Conservation (phyloP, 768 basidiomycete species). For the Dioszegia hungarica region DNA sequence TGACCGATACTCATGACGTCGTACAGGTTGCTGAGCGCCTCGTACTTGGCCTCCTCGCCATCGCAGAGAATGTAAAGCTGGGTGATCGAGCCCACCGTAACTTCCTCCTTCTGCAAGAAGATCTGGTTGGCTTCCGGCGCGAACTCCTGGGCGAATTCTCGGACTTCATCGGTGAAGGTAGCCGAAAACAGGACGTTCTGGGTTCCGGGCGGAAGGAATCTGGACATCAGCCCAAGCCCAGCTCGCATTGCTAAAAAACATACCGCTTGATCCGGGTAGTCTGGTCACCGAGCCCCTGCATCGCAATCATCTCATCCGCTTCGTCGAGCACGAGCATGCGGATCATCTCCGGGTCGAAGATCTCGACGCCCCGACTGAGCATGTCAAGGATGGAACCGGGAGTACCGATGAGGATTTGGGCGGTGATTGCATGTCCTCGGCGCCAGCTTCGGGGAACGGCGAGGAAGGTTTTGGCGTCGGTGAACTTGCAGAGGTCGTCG, state of each 20-base stretch:
- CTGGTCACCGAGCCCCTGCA: conserved; percentile 83
- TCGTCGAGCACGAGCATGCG: conserved; percentile 95
- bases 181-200: conserved; percentile 98
- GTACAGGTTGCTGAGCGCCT: conserved; percentile 86
- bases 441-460: conserved; percentile 73
- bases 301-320: conserved; percentile 97
- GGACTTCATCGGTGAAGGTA: conserved; percentile 92
- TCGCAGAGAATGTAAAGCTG: conserved; percentile 98
- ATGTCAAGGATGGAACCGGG: conserved; percentile 92
- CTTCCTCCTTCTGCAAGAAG: conserved; percentile 85
- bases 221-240: conserved; percentile 50
- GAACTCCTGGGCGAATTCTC: conserved; percentile 84
- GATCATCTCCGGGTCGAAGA: conserved; percentile 71
- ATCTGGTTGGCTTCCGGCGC: conserved; percentile 95
- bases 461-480: conserved; percentile 85
- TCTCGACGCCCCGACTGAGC: conserved; percentile 60
- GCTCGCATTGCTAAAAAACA: conserved; percentile 29
- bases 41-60: conserved; percentile 88
- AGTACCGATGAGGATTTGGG: conserved; percentile 91
- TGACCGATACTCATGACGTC: conserved; percentile 89
- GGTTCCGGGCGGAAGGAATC: conserved; percentile 43
- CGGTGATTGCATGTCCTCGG: conserved; percentile 56
- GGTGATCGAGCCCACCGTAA: conserved; percentile 86
- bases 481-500: conserved; percentile 90
- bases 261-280: conserved; percentile 91